Base-by-base conservation (phyloP, 2,329 filamentous ascomycete species). In the Chalara sp. region DNA sequence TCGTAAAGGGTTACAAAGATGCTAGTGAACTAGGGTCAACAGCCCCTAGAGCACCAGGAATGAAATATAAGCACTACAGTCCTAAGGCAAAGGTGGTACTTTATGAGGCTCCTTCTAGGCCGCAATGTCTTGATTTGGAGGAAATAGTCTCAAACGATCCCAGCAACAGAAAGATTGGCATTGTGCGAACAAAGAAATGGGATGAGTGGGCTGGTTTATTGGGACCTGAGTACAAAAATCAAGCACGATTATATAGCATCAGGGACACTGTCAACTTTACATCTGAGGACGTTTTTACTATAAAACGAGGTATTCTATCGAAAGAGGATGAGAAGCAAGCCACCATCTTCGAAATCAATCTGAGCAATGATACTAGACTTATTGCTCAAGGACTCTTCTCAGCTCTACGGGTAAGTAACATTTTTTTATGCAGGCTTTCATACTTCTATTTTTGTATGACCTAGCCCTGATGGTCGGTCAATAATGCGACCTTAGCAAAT, bases 31-130 rank as follows among this genome's bases (percentile, higher is more conserved):
- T 80, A 21, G 84, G 80, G 4, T n/a, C 12, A 5, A 80, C 79
- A 47, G 76, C 78, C 7, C 93, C 93, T 0, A 78, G 89, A 51
- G 93, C 93, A 1, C 93, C 93, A 0, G 93, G 93, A 1, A 99
- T 99, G 93, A 99, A 99, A 70, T 99, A 99, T 67, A 89, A 93
- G 65, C 93, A 99, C 67, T 99, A 99, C 64, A 95, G 91, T 42
- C 93, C 93, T 1, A 88, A 84, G 67, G 95, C 93, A 1, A 82
- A 78, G 44, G 91, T 99, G 2, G 73, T 95, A 11, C 74, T 97
- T 1, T 95, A 90, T 64, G 89, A 96, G 65, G 70, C 79, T 30
- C 6, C 48, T 21, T n/a, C 44, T 30, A 10, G 30, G 6, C 7
- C 4, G 2, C 8, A 37, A 10, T 8, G 8, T 32, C n/a, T 31